A percentile compares a stretch with the other conserved stretches of the same genome.
phyloP scores from a whole-genome alignment of 139 green algal genomes.

The Chlamydomonas sphaeroides region DNA sequence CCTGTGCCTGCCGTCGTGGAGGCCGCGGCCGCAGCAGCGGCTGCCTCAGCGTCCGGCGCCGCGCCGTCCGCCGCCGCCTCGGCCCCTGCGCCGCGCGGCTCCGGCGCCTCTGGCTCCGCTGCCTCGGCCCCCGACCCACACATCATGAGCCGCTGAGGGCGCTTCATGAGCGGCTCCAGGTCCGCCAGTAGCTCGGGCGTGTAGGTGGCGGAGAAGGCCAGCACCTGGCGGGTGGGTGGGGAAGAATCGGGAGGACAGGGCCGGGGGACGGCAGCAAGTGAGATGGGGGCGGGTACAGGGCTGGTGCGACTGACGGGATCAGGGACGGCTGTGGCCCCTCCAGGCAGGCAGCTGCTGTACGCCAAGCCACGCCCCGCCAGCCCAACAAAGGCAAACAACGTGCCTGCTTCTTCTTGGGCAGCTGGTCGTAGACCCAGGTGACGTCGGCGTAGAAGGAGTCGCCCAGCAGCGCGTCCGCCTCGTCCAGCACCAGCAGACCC shows the following conservation, averaged over 20 bases:
- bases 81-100: not conserved
- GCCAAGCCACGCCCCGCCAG: not conserved
- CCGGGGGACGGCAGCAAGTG: too few species aligned
- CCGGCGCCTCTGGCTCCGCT: slow-evolving; percentile 41
- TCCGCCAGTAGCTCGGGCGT: slow-evolving; percentile 57
- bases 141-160: slow-evolving; percentile 72
- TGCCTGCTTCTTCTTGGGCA: slow-evolving; percentile 69
- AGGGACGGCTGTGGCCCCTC: too few species aligned
- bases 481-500: slow-evolving; percentile 80
- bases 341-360: too few species aligned
- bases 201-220: slow-evolving; percentile 85
- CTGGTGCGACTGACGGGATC: too few species aligned
- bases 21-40: not conserved
- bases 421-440: slow-evolving; percentile 57
- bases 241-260: too few species aligned
- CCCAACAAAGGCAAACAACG: slow-evolving; percentile 16
- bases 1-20: not conserved
- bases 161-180: slow-evolving; percentile 69
- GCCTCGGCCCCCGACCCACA: slow-evolving; percentile 46
- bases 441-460: slow-evolving; percentile 64
- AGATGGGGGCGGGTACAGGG: too few species aligned
- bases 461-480: slow-evolving; percentile 81
- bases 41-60: too few species aligned
- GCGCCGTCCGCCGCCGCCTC: not conserved
- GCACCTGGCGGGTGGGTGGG: slow-evolving; percentile 59